Evolutionary conservation across 768 basidiomycete genomes (phyloP), one percentile per base, ranked within the genome.

Genomic region (Amanita rimosa): DNA sequence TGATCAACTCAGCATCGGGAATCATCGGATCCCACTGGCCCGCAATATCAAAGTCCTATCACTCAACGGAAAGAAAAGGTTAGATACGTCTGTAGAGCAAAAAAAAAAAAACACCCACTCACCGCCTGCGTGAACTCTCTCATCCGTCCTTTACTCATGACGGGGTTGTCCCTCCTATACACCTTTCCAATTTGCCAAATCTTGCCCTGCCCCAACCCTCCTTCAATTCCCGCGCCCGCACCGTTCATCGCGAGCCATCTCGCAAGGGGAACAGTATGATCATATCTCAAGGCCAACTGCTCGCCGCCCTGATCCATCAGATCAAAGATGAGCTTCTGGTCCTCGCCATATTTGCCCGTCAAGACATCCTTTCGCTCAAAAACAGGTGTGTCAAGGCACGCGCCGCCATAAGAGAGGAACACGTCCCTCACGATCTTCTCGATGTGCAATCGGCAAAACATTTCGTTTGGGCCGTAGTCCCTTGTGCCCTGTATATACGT

Each of bases 161-260:
- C 94, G 0, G 96, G 96, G 54, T 83, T 91, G 66, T 99, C 96
- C 60, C 96, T 71, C 53, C 96, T 73, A 65, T 98, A 99, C 16
- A 99, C 96, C 67, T 98, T 99, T n/a, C 93, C 94, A 44, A 99
- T 83, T 64, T 98, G 96, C 83, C 92, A 99, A 11, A 97, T 63
- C 67, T 98, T 98, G 53, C 81, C 70, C 55, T 82, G 81, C 5
- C 75, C 68, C 56, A 64, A 76, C 54, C 73, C 81, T 9, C 48
- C 39, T 11, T 29, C 48, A 6, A 49, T 29, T 8, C 48, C 48
- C 24, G 46, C 36, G 6, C 46, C 46, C 13, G 46, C 46, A n/a
- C 90, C 86, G 51, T 81, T 81, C 93, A 99, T 98, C 22, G 96
- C 95, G 14, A 99, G 71, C 64, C 91, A 94, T 27, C 96, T 73